phyloP scores from a whole-genome alignment of 2,329 filamentous ascomycete species.

The Meredithiella fracta region DNA sequence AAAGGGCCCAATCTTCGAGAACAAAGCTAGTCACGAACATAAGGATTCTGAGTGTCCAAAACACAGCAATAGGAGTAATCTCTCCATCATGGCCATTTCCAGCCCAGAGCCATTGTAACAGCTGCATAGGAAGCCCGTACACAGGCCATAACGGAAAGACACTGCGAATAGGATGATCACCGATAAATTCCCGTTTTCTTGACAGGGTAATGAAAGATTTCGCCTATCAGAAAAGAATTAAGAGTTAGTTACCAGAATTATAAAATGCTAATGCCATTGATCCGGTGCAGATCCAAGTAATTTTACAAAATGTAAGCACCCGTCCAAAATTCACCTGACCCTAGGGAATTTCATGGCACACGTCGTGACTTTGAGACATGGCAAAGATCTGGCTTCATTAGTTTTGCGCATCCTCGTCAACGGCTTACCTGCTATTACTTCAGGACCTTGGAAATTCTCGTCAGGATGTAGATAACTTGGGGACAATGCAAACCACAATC shows the following conservation, averaged over 20 bases:
- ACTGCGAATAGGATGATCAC: constrained; percentile 75
- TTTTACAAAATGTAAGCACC: not conserved
- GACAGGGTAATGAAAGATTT: constrained; percentile 83
- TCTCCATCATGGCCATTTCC: constrained; percentile 45
- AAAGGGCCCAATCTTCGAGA: constrained; percentile 90
- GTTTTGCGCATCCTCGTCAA: too few species aligned
- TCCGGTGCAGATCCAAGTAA: not conserved
- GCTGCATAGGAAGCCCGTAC: constrained; percentile 84
- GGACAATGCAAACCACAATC: constrained; percentile 84
- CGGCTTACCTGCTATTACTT: constrained; percentile 79
- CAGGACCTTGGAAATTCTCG: constrained; percentile 96
- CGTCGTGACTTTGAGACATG: too few species aligned
- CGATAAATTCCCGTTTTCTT: constrained; percentile 92
- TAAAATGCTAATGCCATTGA: not conserved
- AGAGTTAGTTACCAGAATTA: constrained; percentile 1
- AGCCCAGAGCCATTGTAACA: constrained; percentile 83
- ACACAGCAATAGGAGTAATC: constrained; percentile 70
- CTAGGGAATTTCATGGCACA: not conserved
- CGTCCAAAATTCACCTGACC: not conserved
- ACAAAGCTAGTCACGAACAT: constrained; percentile 97
- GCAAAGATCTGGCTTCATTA: too few species aligned
- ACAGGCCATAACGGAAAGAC: constrained; percentile 92
- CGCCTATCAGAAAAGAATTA: constrained; percentile 36
- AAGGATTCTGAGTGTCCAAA: constrained; percentile 71
- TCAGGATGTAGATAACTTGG: constrained; percentile 96